These are phyloP conservation scores for Acorus calamus DNA, from an alignment of 106 monocot genomes.

Conservation along the genomic window DNA sequence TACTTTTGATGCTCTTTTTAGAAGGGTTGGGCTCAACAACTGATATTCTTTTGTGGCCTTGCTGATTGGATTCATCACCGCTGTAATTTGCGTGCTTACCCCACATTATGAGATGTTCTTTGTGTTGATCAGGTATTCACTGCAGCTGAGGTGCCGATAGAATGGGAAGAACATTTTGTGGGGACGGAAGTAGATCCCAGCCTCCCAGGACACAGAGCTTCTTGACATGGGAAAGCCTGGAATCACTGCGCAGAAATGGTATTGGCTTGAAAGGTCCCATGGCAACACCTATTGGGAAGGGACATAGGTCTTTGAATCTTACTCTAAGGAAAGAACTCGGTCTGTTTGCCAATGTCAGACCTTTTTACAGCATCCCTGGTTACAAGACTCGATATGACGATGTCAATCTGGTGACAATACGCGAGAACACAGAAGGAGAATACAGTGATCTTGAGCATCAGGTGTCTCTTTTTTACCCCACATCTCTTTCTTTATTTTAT, in stretches of 20 bases:
- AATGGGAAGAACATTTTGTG: conserved; percentile 91
- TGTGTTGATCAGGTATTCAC: conserved; percentile 47
- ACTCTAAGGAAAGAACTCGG: conserved; percentile 87
- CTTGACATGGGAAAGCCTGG: conserved; percentile 85
- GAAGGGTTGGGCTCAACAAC: too few relatives aligned
- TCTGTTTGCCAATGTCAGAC: conserved; percentile 82
- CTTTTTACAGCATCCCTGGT: conserved; percentile 72
- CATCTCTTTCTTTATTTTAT: neutral
- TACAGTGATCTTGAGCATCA: conserved; percentile 97
- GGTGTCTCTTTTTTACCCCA: conserved; percentile 19
- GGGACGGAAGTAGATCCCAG: conserved; percentile 75
- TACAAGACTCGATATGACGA: conserved; percentile 86
- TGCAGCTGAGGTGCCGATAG: conserved; percentile 70
- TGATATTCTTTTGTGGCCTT: too few relatives aligned
- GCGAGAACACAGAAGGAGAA: conserved; percentile 94
- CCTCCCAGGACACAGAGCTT: conserved; percentile 84
- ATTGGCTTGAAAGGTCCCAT: conserved; percentile 95
- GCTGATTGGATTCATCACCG: conserved; percentile 1
- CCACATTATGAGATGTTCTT: too few relatives aligned
- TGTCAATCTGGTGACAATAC: conserved; percentile 83
- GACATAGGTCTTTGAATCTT: conserved; percentile 85
- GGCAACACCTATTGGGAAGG: conserved; percentile 98
- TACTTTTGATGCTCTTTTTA: too few relatives aligned
- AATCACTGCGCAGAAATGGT: conserved; percentile 71
- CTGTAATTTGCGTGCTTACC: too few relatives aligned